A percentile compares a stretch with the other conserved stretches of the same genome.
phyloP scores from a whole-genome alignment of 2,329 filamentous ascomycete species.

The Phialemonium atrogriseum region DNA sequence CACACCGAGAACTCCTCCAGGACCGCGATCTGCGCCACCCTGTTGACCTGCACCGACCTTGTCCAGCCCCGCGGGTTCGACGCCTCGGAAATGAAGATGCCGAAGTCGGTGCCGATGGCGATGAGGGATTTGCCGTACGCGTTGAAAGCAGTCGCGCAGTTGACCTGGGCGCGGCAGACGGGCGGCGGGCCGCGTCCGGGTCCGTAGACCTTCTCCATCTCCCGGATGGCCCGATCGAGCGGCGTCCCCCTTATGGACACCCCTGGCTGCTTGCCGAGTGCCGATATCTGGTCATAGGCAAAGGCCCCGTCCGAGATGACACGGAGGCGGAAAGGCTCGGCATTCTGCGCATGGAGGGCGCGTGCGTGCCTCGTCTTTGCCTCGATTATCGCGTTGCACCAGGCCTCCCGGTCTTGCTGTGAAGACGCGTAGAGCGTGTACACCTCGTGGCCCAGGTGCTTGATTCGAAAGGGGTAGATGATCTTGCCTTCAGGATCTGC shows the following conservation, averaged over 20 bases:
- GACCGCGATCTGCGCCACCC: slow-evolving; percentile 87
- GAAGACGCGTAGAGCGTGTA: slow-evolving; percentile 85
- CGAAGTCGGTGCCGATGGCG: slow-evolving; percentile 90
- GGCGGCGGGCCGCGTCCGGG: slow-evolving; percentile 61
- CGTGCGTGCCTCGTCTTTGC: slow-evolving; percentile 92
- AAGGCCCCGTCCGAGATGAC: slow-evolving; percentile 93
- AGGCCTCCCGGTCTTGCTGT: slow-evolving; percentile 68
- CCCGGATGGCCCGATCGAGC: slow-evolving; percentile 79
- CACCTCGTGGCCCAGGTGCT: slow-evolving; percentile 87
- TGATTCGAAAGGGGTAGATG: slow-evolving; percentile 89
- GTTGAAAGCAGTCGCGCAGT: slow-evolving; percentile 87
- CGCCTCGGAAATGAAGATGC: slow-evolving; percentile 82
- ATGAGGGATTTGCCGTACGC: slow-evolving; percentile 80
- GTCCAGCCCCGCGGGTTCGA: slow-evolving; percentile 87
- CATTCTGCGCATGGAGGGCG: slow-evolving; percentile 82
- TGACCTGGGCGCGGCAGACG: slow-evolving; percentile 78
- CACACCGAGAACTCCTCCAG: slow-evolving; percentile 94
- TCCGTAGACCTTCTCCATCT: slow-evolving; percentile 75
- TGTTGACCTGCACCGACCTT: slow-evolving; percentile 67
- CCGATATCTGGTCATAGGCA: slow-evolving; percentile 59
- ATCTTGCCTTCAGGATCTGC: slow-evolving; percentile 71
- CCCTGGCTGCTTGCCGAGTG: slow-evolving; percentile 49
- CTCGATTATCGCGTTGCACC: slow-evolving; percentile 89
- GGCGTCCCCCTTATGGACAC: slow-evolving; percentile 86
- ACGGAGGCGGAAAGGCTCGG: slow-evolving; percentile 85